Evolutionary conservation across 208 protist genomes (phyloP).

Genomic region (Trypanosoma theileri): DNA sequence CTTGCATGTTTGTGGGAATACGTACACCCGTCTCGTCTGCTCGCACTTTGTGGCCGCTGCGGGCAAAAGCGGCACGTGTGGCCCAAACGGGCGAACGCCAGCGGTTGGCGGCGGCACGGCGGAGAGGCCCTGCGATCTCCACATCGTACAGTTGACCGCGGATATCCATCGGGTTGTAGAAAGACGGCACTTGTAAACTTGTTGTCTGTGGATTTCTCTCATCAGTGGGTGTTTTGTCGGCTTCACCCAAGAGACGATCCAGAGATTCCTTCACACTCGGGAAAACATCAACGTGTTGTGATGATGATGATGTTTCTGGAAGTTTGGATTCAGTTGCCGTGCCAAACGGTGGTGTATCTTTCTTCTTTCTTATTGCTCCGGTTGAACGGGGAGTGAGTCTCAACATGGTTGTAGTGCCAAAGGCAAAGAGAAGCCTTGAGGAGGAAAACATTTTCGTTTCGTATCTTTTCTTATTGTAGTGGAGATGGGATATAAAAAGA

Average conservation of each 20-base stretch:
- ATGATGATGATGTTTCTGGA: not conserved
- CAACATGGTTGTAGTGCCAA: constrained; percentile 3
- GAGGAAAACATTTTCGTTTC: constrained; percentile 5
- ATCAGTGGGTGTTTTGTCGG: not conserved
- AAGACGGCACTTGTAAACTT: not conserved
- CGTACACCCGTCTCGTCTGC: constrained; percentile 32
- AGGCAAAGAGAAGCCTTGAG: not conserved
- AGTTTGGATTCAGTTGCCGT: not conserved
- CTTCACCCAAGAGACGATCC: constrained; percentile 12
- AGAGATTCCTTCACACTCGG: constrained; percentile 4
- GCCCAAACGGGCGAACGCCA: constrained; percentile 48
- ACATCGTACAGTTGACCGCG: constrained; percentile 29
- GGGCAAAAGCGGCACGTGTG: constrained; percentile 23
- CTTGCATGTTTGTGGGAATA: not conserved
- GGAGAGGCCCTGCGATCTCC: constrained; percentile 26
- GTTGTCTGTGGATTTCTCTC: not conserved
- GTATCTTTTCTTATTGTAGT: not conserved
- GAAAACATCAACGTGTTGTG: constrained; percentile 1
- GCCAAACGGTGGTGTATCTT: constrained; percentile 10
- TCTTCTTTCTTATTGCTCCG: constrained; percentile 2
- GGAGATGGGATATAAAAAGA: not conserved
- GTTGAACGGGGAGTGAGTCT: not conserved
- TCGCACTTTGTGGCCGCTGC: constrained; percentile 19
- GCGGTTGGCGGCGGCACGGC: constrained; percentile 1
- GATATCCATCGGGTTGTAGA: constrained; percentile 27